Evolutionary conservation across 306 rosid species (phyloP), one percentile per base, ranked within the genome.

Genomic region (Inga leiocalycina): DNA sequence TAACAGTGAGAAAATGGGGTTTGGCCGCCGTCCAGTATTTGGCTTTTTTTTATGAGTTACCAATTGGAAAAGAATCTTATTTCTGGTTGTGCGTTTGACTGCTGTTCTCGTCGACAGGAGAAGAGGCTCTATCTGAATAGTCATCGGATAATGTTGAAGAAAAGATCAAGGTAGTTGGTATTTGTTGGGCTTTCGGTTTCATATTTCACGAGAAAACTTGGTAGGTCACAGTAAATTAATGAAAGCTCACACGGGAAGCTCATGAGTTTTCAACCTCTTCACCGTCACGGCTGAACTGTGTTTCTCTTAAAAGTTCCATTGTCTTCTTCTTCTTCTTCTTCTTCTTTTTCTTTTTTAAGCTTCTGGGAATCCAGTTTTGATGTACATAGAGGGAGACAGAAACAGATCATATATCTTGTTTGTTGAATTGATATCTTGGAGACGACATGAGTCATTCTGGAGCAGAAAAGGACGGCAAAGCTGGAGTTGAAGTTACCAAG

Each of bases 371-470:
- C 72, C 79, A 81, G 34, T 76, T 86, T 66, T 39, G 45, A 73
- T 75, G 67, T 81, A 74, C 79, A 76, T 74, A 61, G 32, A 80
- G 81, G n/a, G 49, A 80, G 85, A 80, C 75, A 80, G 80, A 44
- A 8, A 86, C 17, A 84, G 68, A 68, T 11, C 34, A 14, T 72
- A 45, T 73, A 48, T 73, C 61, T 73, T 16, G 43, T 48, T 27
- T 73, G 15, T 73, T 73, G 77, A 73, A 48, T 79, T 84, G 84
- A 84, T 78, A 59, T 66, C 75, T 32, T 71, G 52, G 37, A 44
- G 84, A 71, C 65, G 79, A 90, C 37, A 71, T 90, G 97, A 84
- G 70, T 81, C 81, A 76, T 78, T 80, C 89, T 79, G 90, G 87
- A 17, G 80, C 64, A 83, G 85, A 79, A 67, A 84, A 72, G 72